Evolutionary conservation across 345 rosid genomes (phyloP), one percentile per base, ranked within the genome.

Genomic region (Eucalyptus cloeziana): DNA sequence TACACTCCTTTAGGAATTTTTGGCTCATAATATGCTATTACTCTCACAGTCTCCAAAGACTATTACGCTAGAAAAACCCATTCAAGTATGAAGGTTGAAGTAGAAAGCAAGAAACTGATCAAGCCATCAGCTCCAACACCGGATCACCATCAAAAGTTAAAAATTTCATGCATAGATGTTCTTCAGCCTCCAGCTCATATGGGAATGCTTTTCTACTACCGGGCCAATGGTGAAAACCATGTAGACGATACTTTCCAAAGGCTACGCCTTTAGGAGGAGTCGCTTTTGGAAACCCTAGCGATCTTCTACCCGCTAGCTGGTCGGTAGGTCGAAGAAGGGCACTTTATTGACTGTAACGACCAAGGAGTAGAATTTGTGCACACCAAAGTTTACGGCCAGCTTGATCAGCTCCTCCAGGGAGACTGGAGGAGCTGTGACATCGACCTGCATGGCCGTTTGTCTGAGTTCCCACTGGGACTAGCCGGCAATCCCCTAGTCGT

Each of bases 291-390:
- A 51, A 50, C 16, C 11, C 54, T 87, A 33, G 33, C 33, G 9
- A 10, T 67, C 33, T 62, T 43, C 54, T 87, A 87, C 43, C 85
- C 47, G 25, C 44, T 87, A 30, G 88, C 47, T 9, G 60, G 85
- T 64, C 43, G 56, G 15, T 58, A 27, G 56, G 85, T 33, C 19
- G 58, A 40, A 17, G 88, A 87, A 15, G 83, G 88, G n/a, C 24
- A 17, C 54, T 64, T 16, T 19, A 64, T 5, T 10, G 50, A 45
- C 31, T 67, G 85, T 45, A 62, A 67, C 19, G 85, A 87, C 81
- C 56, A 87, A 67, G 81, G 88, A 25, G 21, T 40, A 31, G 85
- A 87, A 45, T 87, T 87, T 45, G 81, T 87, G 56, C 52, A 43
- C n/a, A 44, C 83, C 24, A 30, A 30, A 11, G 83, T 67, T 7